Conservation (phyloP, 345 rosid genomes). For the Carallia brachiata region DNA sequence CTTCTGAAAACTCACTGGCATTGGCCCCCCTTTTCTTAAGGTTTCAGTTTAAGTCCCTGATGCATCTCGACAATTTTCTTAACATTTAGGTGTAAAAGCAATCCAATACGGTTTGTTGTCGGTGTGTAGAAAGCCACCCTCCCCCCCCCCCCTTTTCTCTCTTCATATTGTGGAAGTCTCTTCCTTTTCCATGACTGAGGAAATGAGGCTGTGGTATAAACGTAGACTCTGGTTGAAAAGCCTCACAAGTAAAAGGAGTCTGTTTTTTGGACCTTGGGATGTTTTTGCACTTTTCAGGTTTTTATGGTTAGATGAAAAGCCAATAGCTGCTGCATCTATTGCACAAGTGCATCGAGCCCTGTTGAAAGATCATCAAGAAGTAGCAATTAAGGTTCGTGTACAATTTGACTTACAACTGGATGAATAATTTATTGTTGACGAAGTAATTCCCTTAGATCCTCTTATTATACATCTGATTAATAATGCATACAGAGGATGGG, state of each 20-base stretch:
- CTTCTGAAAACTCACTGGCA: too few species aligned
- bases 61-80: too few species aligned
- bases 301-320: constrained; percentile 72
- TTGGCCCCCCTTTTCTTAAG: too few species aligned
- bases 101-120: too few species aligned
- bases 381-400: constrained; percentile 71
- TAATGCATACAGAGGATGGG: too few species aligned
- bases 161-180: too few species aligned
- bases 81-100: too few species aligned
- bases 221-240: background rate
- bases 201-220: background rate
- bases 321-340: constrained; percentile 95
- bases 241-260: background rate
- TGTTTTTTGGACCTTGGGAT: constrained; percentile 12
- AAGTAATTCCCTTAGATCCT: too few species aligned
- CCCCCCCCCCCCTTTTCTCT: too few species aligned
- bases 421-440: background rate
- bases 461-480: too few species aligned
- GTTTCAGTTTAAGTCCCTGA: too few species aligned
- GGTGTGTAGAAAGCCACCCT: too few species aligned
- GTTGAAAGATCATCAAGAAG: constrained; percentile 59
- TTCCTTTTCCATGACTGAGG: background rate
- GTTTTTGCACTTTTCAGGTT: constrained; percentile 46
- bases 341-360: constrained; percentile 89
- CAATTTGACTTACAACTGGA: background rate